Conservation (phyloP, 345 rosid species). For the Erysimum cheiranthoides region DNA sequence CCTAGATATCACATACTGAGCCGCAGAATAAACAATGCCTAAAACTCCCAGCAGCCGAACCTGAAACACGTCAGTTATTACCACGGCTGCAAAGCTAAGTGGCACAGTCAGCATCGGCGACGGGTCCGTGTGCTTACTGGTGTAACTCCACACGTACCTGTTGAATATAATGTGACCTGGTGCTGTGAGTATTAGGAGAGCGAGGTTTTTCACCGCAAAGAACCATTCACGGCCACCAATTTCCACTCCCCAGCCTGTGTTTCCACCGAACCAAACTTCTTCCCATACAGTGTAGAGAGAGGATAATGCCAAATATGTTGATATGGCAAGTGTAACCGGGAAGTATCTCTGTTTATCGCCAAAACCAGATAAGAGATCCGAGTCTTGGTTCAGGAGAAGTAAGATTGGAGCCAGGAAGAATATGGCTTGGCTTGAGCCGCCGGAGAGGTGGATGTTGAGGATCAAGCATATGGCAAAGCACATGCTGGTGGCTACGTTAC, state of each 20-base stretch:
- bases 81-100: constrained; percentile 84
- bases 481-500: constrained; percentile 91
- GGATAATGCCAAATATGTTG: constrained; percentile 76
- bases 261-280: constrained; percentile 86
- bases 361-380: constrained; percentile 93
- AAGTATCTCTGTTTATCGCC: constrained; percentile 99
- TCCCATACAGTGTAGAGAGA: constrained; percentile 76
- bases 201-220: constrained; percentile 87
- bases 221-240: constrained; percentile 96
- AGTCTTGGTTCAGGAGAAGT: constrained; percentile 97
- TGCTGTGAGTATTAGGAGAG: constrained; percentile 81
- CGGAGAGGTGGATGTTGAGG: constrained; percentile 77
- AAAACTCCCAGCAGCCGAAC: constrained; percentile 78
- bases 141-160: constrained; percentile 86
- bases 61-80: constrained; percentile 87
- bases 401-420: constrained; percentile 96
- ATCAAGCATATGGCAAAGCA: constrained; percentile 97
- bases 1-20: constrained; percentile 88
- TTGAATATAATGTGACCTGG: constrained; percentile 95
- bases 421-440: constrained; percentile 94
- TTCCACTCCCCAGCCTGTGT: constrained; percentile 86
- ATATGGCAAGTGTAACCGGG: constrained; percentile 81
- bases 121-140: constrained; percentile 63
- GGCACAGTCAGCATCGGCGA: constrained; percentile 80
- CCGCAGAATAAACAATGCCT: constrained; percentile 80